phyloP scores from a whole-genome alignment of 352 stramenopile species.

The Blastocystis sp. region DNA sequence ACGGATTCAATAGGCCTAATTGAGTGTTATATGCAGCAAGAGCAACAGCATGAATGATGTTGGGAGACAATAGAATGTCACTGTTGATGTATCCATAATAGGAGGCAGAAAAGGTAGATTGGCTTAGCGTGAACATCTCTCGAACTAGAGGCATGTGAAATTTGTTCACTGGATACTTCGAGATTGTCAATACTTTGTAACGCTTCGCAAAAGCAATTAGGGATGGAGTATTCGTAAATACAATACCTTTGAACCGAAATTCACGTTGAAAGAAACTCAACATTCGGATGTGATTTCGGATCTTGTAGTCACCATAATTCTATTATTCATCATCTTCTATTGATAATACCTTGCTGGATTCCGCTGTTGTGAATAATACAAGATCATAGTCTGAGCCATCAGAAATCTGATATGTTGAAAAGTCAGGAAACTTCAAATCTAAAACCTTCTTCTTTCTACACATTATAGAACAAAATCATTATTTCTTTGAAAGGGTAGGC shows the following conservation, averaged over 20 bases:
- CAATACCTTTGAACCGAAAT: background rate
- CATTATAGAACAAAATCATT: background rate
- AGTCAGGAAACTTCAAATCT: background rate
- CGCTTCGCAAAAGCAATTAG: background rate
- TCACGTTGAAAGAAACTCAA: slow-evolving; percentile 3
- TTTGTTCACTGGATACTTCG: background rate
- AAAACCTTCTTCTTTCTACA: slow-evolving; percentile 1
- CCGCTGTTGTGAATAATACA: slow-evolving; percentile 38
- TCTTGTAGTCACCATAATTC: slow-evolving; percentile 8
- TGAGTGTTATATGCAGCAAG: background rate
- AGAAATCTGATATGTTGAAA: background rate
- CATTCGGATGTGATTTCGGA: slow-evolving; percentile 5
- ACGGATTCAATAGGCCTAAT: background rate
- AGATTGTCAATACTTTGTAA: background rate
- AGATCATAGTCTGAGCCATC: background rate
- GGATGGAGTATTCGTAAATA: background rate
- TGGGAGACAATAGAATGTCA: slow-evolving; percentile 16
- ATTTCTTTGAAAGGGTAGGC: background rate
- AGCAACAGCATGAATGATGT: background rate
- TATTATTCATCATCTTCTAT: background rate
- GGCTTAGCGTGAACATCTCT: background rate
- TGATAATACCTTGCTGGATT: background rate
- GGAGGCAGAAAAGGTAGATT: background rate
- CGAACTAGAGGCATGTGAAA: slow-evolving; percentile 11
- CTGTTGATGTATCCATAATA: slow-evolving; percentile 59